phyloP scores from a whole-genome alignment of 2,329 filamentous ascomycete genomes.

The Arachnomyces sp. region DNA sequence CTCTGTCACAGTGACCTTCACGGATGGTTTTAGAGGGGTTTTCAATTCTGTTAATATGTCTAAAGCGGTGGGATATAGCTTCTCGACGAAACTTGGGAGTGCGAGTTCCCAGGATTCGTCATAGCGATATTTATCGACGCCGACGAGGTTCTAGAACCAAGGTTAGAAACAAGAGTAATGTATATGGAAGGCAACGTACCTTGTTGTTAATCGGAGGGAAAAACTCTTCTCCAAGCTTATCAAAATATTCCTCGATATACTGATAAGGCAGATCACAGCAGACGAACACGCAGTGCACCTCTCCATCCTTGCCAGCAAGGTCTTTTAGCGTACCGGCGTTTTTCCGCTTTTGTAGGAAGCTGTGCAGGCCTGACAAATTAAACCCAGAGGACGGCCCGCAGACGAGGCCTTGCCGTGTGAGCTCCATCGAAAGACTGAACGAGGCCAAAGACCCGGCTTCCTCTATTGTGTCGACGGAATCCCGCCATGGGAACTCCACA shows the following conservation, averaged over 20 bases:
- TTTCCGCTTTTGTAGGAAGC: conserved; percentile 46
- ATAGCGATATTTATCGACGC: conserved; percentile 48
- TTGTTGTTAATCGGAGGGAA: conserved; percentile 46
- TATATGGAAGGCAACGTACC: conserved; percentile 20
- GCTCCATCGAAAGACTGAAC: conserved; percentile 45
- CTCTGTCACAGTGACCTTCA: conserved; percentile 2
- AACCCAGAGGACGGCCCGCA: conserved; percentile 57
- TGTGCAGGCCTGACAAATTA: conserved; percentile 46
- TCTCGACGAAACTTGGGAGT: conserved; percentile 32
- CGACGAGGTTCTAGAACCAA: conserved; percentile 34
- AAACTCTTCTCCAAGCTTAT: conserved; percentile 43
- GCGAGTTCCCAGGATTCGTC: conserved; percentile 49
- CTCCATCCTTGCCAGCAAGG: conserved; percentile 39
- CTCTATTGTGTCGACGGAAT: conserved; percentile 49
- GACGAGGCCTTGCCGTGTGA: conserved; percentile 52
- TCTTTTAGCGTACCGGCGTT: conserved; percentile 36
- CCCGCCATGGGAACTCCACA: conserved; percentile 52
- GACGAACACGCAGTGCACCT: conserved; percentile 50
- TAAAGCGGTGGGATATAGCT: conserved; percentile 25
- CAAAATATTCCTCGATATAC: conserved; percentile 54
- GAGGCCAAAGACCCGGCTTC: conserved; percentile 50
- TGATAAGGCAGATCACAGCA: conserved; percentile 60
- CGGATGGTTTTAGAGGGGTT: neutral
- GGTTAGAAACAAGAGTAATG: conserved; percentile 4
- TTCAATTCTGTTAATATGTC: conserved; percentile 13